Evolutionary conservation across 2,329 filamentous ascomycete genomes (phyloP), one percentile per base, ranked within the genome.

Genomic region (Thelonectria rubi): DNA sequence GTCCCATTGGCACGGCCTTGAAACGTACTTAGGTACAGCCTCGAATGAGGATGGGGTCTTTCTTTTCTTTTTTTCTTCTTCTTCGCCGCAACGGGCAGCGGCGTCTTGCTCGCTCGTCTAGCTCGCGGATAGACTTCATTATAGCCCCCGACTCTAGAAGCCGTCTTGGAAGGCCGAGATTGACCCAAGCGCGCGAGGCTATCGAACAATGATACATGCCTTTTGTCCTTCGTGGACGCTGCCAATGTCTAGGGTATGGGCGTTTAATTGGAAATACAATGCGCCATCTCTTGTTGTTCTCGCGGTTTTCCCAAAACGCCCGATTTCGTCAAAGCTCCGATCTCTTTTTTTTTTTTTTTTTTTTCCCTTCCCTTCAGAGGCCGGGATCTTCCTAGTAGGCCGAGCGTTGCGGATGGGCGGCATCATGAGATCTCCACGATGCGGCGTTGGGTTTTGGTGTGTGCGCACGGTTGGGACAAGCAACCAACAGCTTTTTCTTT

Each of bases 341-440:
- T 71, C 62, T 69, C 52, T 63, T 54, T 55, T 43, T 48, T 15
- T 20, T 48, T 51, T 37, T n/a, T n/a, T n/a, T n/a, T n/a, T n/a
- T n/a, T n/a, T n/a, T n/a, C n/a, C n/a, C n/a, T n/a, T n/a, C n/a
- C n/a, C n/a, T n/a, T n/a, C n/a, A n/a, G n/a, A n/a, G n/a, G n/a
- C n/a, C n/a, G 60, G 60, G 58, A 46, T 62, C 37, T 63, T 65
- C 62, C 66, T 32, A 64, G 55, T 17, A 61, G 58, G 24, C 62
- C 45, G 60, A 61, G 62, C 51, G 62, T 56, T 59, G 40, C 56
- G 58, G 63, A 45, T 60, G 58, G 58, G 57, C 61, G 58, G 57
- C 58, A 69, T 71, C 58, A 67, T 66, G 65, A 71, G 65, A 71
- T 71, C 69, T 61, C 67, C 67, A 69, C 65, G 69, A 71, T 71